These are phyloP conservation scores for Pseudotulostoma volvatum DNA, from an alignment of 495 filamentous ascomycete genomes.

Conservation along the genomic window DNA sequence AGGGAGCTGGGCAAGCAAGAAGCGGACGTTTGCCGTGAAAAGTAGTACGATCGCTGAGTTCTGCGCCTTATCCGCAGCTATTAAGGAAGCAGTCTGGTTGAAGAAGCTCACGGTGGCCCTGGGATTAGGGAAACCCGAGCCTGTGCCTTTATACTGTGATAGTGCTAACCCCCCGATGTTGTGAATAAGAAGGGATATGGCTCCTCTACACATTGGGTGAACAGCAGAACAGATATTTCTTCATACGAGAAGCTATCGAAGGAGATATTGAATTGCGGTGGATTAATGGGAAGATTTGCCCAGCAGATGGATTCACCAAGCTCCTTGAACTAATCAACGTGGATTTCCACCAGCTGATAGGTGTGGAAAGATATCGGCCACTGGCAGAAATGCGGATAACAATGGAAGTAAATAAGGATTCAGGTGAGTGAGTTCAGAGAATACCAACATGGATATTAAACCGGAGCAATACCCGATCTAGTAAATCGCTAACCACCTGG, in stretches of 20 bases:
- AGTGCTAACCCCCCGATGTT: background rate
- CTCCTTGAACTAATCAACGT: too few species aligned
- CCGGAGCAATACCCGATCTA: too few species aligned
- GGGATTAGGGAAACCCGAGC: background rate
- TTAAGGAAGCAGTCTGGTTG: background rate
- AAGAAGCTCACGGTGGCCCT: background rate
- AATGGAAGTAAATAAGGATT: too few species aligned
- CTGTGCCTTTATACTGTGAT: background rate
- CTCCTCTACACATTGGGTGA: background rate
- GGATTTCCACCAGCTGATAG: too few species aligned
- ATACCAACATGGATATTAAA: too few species aligned
- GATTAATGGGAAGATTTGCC: background rate
- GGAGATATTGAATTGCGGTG: background rate
- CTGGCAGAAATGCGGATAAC: too few species aligned
- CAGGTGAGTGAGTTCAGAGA: too few species aligned
- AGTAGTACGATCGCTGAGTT: background rate
- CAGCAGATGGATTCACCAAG: background rate
- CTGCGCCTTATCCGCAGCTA: background rate
- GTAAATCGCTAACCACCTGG: too few species aligned
- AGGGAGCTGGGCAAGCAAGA: slow-evolving; percentile 1
- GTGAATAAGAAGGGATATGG: background rate
- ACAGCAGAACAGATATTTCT: background rate
- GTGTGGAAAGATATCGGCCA: too few species aligned
- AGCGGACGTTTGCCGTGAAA: slow-evolving; percentile 1
- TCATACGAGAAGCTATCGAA: background rate